Base-by-base conservation (phyloP, 495 filamentous ascomycete species). In the Penicillium longicatenatum region DNA sequence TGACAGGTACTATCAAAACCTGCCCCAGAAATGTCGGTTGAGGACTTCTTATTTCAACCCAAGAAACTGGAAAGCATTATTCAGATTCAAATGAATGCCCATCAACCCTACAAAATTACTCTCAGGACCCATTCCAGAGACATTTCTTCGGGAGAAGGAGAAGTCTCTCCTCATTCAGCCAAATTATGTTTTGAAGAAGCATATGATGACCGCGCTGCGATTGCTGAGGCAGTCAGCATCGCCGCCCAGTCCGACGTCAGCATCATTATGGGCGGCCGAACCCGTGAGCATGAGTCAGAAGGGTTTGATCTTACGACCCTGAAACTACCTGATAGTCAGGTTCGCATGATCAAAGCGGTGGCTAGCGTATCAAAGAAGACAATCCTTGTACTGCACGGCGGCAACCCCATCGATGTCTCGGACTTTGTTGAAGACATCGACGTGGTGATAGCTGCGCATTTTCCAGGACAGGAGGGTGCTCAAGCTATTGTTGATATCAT, bases 401-500 rank as follows among this genome's bases (percentile, higher is more conserved):
- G 75, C 2, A 67, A 74, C 17, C 75, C 77, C 0, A 74, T 79
- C 41, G 72, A 68, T 5, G 71, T 78, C 43, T 72, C 66, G 16
- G 63, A 70, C 9, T 70, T 70, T 50, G 76, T 77, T 26, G 65
- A 64, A 4, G 58, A 71, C 14, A 69, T 70, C 21, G 70, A 67
- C 2, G 70, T 72, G 3, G 71, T 76, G 9, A 16, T 79, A 5
- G 68, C 60, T 22, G 66, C 75, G 1, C 72, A 70, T 48, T 79
- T 77, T 48, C 72, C 72, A 0, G 76, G 76, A 14, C 73, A 79
- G 52, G 60, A 75, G 33, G 77, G 79, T 26, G 77, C 79, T 1
- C 79, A 81, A 43, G 79, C 79, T 19, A 69, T 80, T 26, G 69
- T 73, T 1, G 72, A 82, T 58, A 69, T 74, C 8, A 58, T 82